Conservation (phyloP, 768 basidiomycete genomes). For the Lactarius hengduanensis region DNA sequence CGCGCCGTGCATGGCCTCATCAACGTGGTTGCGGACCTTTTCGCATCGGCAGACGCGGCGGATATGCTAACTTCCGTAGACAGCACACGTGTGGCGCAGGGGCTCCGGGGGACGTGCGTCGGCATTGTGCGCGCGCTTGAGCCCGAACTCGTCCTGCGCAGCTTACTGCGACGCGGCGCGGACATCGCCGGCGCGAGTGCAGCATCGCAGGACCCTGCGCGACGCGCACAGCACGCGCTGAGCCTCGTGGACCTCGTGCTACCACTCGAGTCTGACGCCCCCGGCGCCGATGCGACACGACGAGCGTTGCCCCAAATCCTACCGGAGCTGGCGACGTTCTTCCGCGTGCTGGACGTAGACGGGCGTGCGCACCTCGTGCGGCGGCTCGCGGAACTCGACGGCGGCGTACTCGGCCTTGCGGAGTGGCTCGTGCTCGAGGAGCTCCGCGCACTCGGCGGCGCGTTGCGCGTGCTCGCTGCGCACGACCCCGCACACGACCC, state of each 20-base stretch:
- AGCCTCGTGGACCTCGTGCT: conserved; percentile 57
- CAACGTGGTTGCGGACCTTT: conserved; percentile 50
- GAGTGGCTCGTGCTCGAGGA: conserved; percentile 73
- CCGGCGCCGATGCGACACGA: conserved; percentile 43
- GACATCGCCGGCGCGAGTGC: conserved; percentile 31
- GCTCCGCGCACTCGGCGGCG: conserved; percentile 58
- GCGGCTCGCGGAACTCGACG: conserved; percentile 57
- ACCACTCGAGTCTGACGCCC: conserved; percentile 36
- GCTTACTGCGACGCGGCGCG: conserved; percentile 52
- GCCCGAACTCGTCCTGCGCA: conserved; percentile 53
- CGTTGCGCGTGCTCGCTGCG: conserved; percentile 45
- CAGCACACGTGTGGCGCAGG: conserved; percentile 44
- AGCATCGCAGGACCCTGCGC: conserved; percentile 50
- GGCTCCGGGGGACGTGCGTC: conserved; percentile 50
- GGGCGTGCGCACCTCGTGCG: conserved; percentile 48
- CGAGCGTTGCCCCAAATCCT: conserved; percentile 58
- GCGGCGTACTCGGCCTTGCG: conserved; percentile 53
- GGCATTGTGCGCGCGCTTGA: conserved; percentile 47
- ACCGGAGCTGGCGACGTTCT: conserved; percentile 53
- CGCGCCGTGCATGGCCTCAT: conserved; percentile 49
- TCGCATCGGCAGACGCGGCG: conserved; percentile 51
- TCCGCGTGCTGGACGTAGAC: conserved; percentile 55
- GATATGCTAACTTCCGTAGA: conserved; percentile 42
- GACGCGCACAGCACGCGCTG: conserved; percentile 55
- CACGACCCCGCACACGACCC: conserved; percentile 38